Base-by-base conservation (phyloP, 768 basidiomycete species). In the Myochromella boudieri region DNA sequence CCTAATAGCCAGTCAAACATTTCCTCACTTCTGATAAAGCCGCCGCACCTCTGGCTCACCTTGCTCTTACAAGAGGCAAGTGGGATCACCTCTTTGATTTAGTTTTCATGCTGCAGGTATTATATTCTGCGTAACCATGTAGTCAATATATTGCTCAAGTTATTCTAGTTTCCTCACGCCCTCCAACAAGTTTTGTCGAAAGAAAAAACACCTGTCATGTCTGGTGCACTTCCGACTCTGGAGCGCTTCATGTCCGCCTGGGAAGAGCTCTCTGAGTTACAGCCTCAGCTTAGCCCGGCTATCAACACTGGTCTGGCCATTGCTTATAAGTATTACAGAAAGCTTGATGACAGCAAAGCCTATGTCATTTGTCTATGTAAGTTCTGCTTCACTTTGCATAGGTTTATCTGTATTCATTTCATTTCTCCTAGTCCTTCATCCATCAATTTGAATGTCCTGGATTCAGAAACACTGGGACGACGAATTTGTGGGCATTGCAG, bases 211-310 rank as follows among this genome's bases (percentile, higher is more conserved):
- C 56, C 54, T 5, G 34, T 57, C n/a, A 46, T 57, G 9, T 37
- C 56, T 12, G 51, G 50, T 34, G 49, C 48, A 15, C 52, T 57
- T 25, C 56, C 54, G 12, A 43, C 56, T 8, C 55, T 58, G 38
- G 56, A 58, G 44, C 46, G 48, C 29, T 55, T 58, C 37, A 53
- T 58, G 38, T n/a, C 38, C 5, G 31, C 38, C 6, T 58, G 56
- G 54, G 49, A 52, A 18, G 26, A 36, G 22, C 44, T 55, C 27
- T 29, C 20, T 17, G 39, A 40, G 22, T 43, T 29, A 12, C 27
- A 41, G 27, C 41, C 51, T 11, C 25, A 31, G 17, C 40, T 55
- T 12, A 29, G 28, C 24, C 49, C 44, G 8, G 29, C 20, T 14
- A 53, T 33, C 32, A 11, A 33, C 12, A 33, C 32, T 11, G 32